Evolutionary conservation across 139 green algal species (phyloP), one percentile per base, ranked within the genome.

Genomic region (Volvox africanus): DNA sequence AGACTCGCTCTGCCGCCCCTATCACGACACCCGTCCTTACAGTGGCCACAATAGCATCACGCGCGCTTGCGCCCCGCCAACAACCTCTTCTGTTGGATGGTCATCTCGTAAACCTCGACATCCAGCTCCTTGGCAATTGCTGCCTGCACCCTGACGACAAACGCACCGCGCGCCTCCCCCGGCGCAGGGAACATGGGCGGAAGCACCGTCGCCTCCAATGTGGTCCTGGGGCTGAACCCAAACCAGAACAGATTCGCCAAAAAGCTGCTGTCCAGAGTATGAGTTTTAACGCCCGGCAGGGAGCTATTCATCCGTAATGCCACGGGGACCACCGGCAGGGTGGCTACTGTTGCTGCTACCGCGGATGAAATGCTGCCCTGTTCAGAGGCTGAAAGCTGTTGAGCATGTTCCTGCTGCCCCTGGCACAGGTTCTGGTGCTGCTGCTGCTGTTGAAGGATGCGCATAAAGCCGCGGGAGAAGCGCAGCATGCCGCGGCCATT

Each of bases 391-490:
- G 44, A 9, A 55, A 28, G 24, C 65, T 73, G 65, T 2, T 73
- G 65, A 30, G 2, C 5, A 73, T 69, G 79, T 26, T 85, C 24
- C 32, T 85, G 80, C 55, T 75, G 50, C 14, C 1, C 18, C 2
- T 2, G 11, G 16, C 0, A n/a, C 28, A 73, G 55, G 22, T 86
- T 32, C 17, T 87, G 80, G 30, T 55, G 55, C n/a, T 76, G 81
- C 61, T 77, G 33, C 82, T 80, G 84, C 35, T 78, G 33, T 61
- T 62, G 55, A 37, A 87, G 82, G 84, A 97, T 95, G 32, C 91
- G 88, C 79, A 93, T 95, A 88, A 97, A 97, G 24, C 95, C 95
- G 36, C 94, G 88, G 24, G 85, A 93, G 89, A 97, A 96, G 1
- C 81, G 78, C 87, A 96, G 90, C 93, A 96, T 95, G 88, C 88